Evolutionary conservation across 345 rosid genomes (phyloP), one percentile per base, ranked within the genome.

Genomic region (Brassica incana): DNA sequence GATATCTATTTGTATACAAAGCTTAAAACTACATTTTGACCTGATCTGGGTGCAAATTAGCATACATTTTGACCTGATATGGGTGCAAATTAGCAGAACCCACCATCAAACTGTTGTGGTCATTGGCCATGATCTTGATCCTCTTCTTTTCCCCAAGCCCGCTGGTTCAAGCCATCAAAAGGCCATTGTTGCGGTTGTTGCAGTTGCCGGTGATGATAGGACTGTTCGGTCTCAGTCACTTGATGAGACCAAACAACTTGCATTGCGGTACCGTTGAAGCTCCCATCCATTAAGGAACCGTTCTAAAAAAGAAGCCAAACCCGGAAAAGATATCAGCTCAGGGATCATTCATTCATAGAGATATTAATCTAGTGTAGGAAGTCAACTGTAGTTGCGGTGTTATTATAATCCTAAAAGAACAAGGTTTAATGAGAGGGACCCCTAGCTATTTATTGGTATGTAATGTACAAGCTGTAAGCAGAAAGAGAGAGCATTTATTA

Each of bases 181-280:
- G 83, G 89, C 94, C 92, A 90, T 73, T 89, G 94, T 64, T 85
- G 97, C 60, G 84, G 89, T 82, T 73, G 97, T 85, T 80, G 90
- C 7, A 86, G 90, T 77, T 91, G 97, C 80, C 89, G 58, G 14
- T 81, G 75, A 67, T 81, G 84, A 63, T 10, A 77, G 5, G 78
- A 32, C 10, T 77, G 81, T 70, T 84, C 89, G 1, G 63, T 85
- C 62, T 68, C 83, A 80, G 84, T 87, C 66, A 83, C 82, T 80
- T 75, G 83, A 72, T 89, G 93, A 45, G 97, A 87, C 93, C 92
- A 88, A 83, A 81, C 82, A 27, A 80, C 70, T 73, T 95, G 97
- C 90, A 86, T 81, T 60, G 78, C 73, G 85, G 89, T 86, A 81
- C 85, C 64, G 38, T 84, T 81, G 75, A 88, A 89, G 85, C 85